Evolutionary conservation across 331 rosid genomes (phyloP).

Genomic region (Malus hybrid): DNA sequence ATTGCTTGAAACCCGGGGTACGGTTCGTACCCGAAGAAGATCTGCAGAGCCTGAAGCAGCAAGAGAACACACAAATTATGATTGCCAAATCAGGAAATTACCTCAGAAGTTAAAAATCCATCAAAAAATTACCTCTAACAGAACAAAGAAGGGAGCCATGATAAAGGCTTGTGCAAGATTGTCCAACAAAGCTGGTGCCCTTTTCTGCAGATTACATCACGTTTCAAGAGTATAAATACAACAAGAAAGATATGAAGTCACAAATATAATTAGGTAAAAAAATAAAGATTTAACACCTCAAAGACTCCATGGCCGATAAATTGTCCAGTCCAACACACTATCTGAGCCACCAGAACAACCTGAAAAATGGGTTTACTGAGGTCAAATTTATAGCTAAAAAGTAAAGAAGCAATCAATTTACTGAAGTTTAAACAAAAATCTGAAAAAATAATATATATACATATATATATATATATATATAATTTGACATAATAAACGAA

Average conservation of each 20-base stretch:
- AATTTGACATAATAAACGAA: too few species aligned
- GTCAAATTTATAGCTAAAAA: neutral
- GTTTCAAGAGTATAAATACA: neutral
- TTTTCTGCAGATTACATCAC: slow-evolving; percentile 30
- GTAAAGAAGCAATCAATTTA: neutral
- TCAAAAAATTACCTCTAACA: slow-evolving; percentile 56
- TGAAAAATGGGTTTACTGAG: slow-evolving; percentile 1
- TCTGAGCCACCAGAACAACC: slow-evolving; percentile 70
- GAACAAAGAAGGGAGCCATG: slow-evolving; percentile 88
- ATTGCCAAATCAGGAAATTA: neutral
- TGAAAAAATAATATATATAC: neutral
- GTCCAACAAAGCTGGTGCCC: slow-evolving; percentile 76
- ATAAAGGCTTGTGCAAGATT: slow-evolving; percentile 64
- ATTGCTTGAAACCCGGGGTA: slow-evolving; percentile 58
- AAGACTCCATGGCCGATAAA: slow-evolving; percentile 75
- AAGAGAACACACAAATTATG: neutral
- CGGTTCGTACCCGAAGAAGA: slow-evolving; percentile 55
- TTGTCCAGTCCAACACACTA: slow-evolving; percentile 71
- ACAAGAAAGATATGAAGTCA: neutral
- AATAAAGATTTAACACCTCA: slow-evolving; percentile 41
- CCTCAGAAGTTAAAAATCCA: neutral
- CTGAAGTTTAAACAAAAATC: neutral
- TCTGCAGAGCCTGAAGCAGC: slow-evolving; percentile 50
- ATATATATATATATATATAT: too few species aligned
- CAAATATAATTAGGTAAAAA: neutral